Evolutionary conservation across 1,284 basidiomycete species (phyloP), one percentile per base, ranked within the genome.

Genomic region (Austropuccinia psidii): DNA sequence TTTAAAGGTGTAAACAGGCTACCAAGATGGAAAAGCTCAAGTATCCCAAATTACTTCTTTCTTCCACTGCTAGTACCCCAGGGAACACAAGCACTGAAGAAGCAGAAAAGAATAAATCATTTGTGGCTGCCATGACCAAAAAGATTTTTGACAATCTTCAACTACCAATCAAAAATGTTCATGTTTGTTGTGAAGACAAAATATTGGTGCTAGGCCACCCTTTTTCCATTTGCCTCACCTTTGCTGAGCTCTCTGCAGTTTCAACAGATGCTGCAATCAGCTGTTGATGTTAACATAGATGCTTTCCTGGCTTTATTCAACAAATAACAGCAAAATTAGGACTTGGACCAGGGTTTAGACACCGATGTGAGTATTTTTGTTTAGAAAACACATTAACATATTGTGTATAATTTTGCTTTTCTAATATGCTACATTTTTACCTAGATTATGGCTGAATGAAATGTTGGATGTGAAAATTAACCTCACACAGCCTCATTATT

Each of bases 131-230:
- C 21, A 84, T 99, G 75, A 87, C 90, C 62, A 87, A 90, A 58
- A 95, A 96, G 80, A 88, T 99, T 75, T 87, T 98, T 77, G 96
- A 98, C 82, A 99, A 99, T 80, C 82, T 98, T 19, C 96, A 99
- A 83, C 87, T 98, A 45, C 94, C 92, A 19, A 88, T 99, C 75
- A 91, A 90, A 82, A 93, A 95, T 77, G 91, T 98, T 62, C 94
- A 98, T 80, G 83, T 98, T 66, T 89, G 96, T 61, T 99, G 98
- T 79, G 96, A 99, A 82, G 96, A 99, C 82, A 89, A 88, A 66
- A 82, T 95, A 76, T 97, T 91, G 76, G 92, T 93, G 43, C 94
- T 93, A 29, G 91, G 90, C 87, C 95, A 97, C 81, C 95, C 95
- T 8, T 98, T 99, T 80, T 89, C 95, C 2, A 89, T 89, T 37